phyloP scores from a whole-genome alignment of 306 rosid species.

The Biancaea sappan region DNA sequence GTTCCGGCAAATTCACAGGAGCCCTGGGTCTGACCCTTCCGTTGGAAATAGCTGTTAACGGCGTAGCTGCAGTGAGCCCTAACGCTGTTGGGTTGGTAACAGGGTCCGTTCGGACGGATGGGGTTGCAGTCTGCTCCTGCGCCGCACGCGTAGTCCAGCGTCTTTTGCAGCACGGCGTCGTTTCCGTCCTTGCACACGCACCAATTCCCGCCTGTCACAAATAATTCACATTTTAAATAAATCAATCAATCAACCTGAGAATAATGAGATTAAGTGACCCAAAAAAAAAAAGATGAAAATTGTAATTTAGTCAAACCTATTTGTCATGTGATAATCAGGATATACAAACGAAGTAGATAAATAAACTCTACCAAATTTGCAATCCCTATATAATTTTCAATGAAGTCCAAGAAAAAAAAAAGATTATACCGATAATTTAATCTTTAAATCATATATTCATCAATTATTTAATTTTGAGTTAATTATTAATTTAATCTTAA shows the following conservation, averaged over 20 bases:
- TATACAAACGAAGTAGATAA: background rate
- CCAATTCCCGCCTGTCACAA: slow-evolving; percentile 61
- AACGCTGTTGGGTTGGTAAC: slow-evolving; percentile 69
- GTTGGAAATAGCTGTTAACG: slow-evolving; percentile 78
- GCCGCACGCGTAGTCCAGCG: slow-evolving; percentile 88
- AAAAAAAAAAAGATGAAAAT: no score
- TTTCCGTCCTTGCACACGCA: slow-evolving; percentile 79
- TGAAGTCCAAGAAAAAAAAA: background rate
- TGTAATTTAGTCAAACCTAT: background rate
- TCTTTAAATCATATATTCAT: no score
- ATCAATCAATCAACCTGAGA: no score
- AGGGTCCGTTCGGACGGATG: slow-evolving; percentile 47
- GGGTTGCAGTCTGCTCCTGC: slow-evolving; percentile 92
- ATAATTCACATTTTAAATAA: no score
- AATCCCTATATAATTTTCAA: background rate
- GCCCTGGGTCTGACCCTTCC: slow-evolving; percentile 57
- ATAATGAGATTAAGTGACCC: no score
- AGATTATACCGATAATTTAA: no score
- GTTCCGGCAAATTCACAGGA: slow-evolving; percentile 77
- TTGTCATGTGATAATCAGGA: background rate
- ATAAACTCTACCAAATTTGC: background rate
- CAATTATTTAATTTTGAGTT: no score
- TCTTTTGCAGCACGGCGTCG: slow-evolving; percentile 57
- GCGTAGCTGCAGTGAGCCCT: slow-evolving; percentile 78
- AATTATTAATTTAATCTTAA: no score